These are phyloP conservation scores for Berkeleyomyces rouxiae DNA, from an alignment of 2,329 filamentous ascomycete genomes.

Conservation along the genomic window DNA sequence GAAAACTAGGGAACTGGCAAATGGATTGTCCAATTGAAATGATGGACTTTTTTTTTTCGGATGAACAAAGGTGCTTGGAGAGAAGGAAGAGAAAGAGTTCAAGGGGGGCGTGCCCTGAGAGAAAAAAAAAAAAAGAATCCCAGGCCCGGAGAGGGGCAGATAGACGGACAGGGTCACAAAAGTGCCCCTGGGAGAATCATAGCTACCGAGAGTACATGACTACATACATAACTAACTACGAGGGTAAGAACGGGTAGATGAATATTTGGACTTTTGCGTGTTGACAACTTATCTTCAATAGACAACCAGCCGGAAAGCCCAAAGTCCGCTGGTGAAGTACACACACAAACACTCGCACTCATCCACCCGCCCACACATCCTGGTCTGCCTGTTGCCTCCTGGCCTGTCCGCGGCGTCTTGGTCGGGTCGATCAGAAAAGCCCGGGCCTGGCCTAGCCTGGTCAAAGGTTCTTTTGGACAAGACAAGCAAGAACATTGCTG, in stretches of 20 bases:
- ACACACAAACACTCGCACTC: no score
- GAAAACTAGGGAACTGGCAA: no score
- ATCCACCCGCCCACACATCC: no score
- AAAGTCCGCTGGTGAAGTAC: no score
- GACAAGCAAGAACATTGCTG: not conserved
- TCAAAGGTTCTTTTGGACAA: conserved; percentile 1
- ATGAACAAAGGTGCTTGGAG: not conserved
- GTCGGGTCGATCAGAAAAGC: conserved; percentile 2
- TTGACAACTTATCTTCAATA: no score
- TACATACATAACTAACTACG: not conserved
- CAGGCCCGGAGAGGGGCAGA: not conserved
- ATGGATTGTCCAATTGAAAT: no score
- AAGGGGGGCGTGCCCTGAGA: not conserved
- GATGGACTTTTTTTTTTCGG: no score
- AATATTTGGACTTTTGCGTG: no score
- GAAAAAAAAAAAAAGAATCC: not conserved
- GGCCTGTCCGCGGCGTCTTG: not conserved
- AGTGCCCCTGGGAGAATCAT: conserved; percentile 2
- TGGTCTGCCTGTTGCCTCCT: no score
- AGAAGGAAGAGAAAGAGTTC: not conserved
- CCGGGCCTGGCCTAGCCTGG: not conserved
- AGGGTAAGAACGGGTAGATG: no score
- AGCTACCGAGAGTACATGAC: not conserved
- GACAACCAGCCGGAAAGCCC: no score
- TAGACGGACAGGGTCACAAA: not conserved